A percentile compares a stretch with the other conserved stretches of the same genome.
phyloP scores from a whole-genome alignment of 352 stramenopile genomes.

The Globisporangium heterothallicum region DNA sequence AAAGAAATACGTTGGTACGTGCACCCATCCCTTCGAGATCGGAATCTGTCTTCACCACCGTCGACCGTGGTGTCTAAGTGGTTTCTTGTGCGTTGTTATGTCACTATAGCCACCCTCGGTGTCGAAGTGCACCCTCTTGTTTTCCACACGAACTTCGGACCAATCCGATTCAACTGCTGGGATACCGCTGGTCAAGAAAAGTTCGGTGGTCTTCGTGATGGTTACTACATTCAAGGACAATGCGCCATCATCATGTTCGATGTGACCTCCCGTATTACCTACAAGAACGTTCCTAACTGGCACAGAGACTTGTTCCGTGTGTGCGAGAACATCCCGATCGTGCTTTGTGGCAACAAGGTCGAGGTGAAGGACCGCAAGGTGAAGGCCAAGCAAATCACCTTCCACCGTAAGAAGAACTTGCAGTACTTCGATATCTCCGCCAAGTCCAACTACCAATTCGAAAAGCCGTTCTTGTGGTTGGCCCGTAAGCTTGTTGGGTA shows the following conservation, averaged over 20 bases:
- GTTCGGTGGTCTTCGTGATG: slow-evolving; percentile 93
- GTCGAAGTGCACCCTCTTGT: slow-evolving; percentile 99
- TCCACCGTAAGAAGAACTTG: slow-evolving; percentile 99
- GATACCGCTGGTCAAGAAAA: slow-evolving; percentile 99
- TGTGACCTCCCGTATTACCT: slow-evolving; percentile 99
- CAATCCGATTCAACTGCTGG: slow-evolving; percentile 99
- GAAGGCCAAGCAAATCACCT: slow-evolving; percentile 99
- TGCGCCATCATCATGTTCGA: slow-evolving; percentile 99
- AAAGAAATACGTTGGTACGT: slow-evolving; percentile 97
- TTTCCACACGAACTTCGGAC: slow-evolving; percentile 99
- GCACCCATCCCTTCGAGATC: no score
- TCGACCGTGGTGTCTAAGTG: no score
- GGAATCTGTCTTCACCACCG: no score
- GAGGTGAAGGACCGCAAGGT: slow-evolving; percentile 99
- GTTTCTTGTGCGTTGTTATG: not conserved
- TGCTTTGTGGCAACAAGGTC: slow-evolving; percentile 99
- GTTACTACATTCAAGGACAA: slow-evolving; percentile 99
- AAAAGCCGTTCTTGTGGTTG: slow-evolving; percentile 99
- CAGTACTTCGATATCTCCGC: slow-evolving; percentile 99
- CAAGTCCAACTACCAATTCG: slow-evolving; percentile 99
- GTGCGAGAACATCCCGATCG: slow-evolving; percentile 99
- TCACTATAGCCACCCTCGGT: slow-evolving; percentile 89
- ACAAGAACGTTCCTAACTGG: slow-evolving; percentile 99
- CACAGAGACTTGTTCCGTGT: slow-evolving; percentile 98
- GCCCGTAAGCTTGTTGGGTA: slow-evolving; percentile 97